Conservation (phyloP, 495 filamentous ascomycete genomes). For the Trichoderma orchidacearum region DNA sequence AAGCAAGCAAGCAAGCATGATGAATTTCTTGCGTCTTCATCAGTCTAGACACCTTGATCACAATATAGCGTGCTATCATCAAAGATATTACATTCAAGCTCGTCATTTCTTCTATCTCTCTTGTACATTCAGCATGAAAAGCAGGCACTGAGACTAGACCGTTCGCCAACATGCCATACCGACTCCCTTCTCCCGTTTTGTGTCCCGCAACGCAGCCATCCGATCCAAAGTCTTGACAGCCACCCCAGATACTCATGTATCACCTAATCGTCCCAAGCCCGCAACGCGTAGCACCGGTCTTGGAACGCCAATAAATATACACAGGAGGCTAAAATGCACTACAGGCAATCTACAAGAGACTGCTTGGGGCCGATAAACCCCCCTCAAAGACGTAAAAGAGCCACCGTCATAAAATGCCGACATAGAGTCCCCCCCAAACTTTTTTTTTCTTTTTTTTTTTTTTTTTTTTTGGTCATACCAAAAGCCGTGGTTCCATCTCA, state of each 20-base stretch:
- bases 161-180: not conserved
- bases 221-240: not conserved
- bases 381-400: not conserved
- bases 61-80: not conserved
- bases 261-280: not conserved
- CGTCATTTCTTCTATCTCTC: not conserved
- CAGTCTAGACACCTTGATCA: no score
- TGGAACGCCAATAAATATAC: not conserved
- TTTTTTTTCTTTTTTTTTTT: not conserved
- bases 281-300: not conserved
- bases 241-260: not conserved
- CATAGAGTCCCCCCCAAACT: not conserved
- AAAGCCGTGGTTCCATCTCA: no score
- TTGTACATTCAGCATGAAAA: not conserved
- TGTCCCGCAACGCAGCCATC: not conserved
- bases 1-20: no score
- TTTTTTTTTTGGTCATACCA: no score
- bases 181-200: not conserved
- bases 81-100: not conserved
- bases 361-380: not conserved
- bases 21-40: no score
- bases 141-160: not conserved
- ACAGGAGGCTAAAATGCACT: not conserved
- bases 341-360: not conserved
- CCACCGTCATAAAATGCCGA: not conserved